A percentile compares a stretch with the other conserved stretches of the same genome.
phyloP scores from a whole-genome alignment of 1,139 yeast genomes.

The Scheffersomyces segobiensis region DNA sequence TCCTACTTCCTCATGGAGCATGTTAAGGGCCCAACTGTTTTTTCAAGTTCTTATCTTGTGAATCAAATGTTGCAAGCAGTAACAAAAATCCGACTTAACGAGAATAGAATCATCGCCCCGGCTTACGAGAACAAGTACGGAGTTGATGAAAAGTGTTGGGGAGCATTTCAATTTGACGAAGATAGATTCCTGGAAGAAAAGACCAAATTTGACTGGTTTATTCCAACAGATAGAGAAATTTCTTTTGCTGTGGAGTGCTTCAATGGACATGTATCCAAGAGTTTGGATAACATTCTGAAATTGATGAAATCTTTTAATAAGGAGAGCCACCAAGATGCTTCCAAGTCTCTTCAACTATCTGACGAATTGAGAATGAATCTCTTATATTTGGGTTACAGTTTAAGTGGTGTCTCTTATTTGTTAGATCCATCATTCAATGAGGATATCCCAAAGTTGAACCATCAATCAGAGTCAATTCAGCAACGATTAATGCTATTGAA shows the following conservation, averaged over 20 bases:
- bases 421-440: constrained; percentile 68
- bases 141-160: constrained; percentile 64
- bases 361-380: constrained; percentile 60
- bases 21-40: constrained; percentile 66
- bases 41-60: constrained; percentile 53
- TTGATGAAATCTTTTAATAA: constrained; percentile 32
- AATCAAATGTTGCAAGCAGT: constrained; percentile 69
- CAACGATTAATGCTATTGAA: constrained; percentile 34
- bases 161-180: constrained; percentile 61
- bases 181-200: constrained; percentile 41
- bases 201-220: constrained; percentile 70
- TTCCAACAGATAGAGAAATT: constrained; percentile 60
- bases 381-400: constrained; percentile 56
- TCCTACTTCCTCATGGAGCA: constrained; percentile 52
- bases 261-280: constrained; percentile 46
- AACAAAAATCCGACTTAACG: constrained; percentile 59
- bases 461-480: constrained; percentile 35
- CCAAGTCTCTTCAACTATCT: constrained; percentile 23
- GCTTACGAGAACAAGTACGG: constrained; percentile 28
- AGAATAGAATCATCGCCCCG: constrained; percentile 54
- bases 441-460: constrained; percentile 41
- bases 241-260: constrained; percentile 63
- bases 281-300: constrained; percentile 43
- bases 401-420: constrained; percentile 75
- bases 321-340: constrained; percentile 17